These are phyloP conservation scores for Cercospora janseana DNA, from an alignment of 2,329 filamentous ascomycete genomes.

Conservation along the genomic window DNA sequence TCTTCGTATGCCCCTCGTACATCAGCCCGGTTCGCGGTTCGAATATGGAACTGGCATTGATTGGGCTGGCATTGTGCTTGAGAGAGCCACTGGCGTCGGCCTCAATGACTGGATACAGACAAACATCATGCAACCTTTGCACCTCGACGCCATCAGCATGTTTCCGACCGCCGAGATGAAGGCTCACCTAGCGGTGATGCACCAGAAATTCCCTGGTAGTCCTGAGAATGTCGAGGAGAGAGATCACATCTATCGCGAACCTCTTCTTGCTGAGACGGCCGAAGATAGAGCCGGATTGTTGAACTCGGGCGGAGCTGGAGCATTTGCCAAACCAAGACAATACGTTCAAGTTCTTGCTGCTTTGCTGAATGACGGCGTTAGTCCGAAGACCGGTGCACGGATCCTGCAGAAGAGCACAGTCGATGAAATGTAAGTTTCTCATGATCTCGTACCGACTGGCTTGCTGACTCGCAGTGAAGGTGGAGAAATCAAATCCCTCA, in stretches of 20 bases:
- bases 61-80: slow-evolving; percentile 51
- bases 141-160: slow-evolving; percentile 55
- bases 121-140: slow-evolving; percentile 49
- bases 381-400: slow-evolving; percentile 53
- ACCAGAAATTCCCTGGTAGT: slow-evolving; percentile 48
- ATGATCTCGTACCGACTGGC: slow-evolving; percentile 40
- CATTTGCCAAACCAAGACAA: slow-evolving; percentile 59
- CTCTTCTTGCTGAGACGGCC: slow-evolving; percentile 47
- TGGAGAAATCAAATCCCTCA: slow-evolving; percentile 56
- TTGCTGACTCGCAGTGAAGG: slow-evolving; percentile 54
- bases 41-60: slow-evolving; percentile 54
- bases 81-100: slow-evolving; percentile 44
- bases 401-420: slow-evolving; percentile 60
- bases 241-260: slow-evolving; percentile 53
- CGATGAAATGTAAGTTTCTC: slow-evolving; percentile 58
- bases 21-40: slow-evolving; percentile 63
- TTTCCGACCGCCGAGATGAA: slow-evolving; percentile 57
- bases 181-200: slow-evolving; percentile 56
- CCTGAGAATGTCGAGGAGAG: slow-evolving; percentile 32
- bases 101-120: slow-evolving; percentile 49
- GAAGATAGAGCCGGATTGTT: slow-evolving; percentile 50
- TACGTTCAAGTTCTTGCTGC: slow-evolving; percentile 62
- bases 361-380: slow-evolving; percentile 63
- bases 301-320: slow-evolving; percentile 61
- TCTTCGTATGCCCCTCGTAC: slow-evolving; percentile 53